Conservation (phyloP, 768 basidiomycete species). For the Pulveroboletus sp. region DNA sequence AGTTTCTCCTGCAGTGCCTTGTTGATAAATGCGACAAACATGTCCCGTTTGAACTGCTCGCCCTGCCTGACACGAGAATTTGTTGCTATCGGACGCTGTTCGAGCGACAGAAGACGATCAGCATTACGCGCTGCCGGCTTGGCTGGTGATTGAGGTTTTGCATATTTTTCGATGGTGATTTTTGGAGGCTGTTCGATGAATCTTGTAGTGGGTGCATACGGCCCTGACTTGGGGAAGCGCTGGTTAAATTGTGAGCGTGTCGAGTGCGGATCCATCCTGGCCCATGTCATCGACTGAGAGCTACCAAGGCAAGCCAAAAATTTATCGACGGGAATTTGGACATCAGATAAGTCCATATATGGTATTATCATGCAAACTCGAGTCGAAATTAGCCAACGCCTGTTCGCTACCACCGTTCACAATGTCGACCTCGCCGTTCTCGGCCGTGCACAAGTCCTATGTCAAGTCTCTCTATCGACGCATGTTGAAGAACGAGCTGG, state of each 20-base stretch:
- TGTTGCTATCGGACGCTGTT: slow-evolving; percentile 62
- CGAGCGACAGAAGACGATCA: slow-evolving; percentile 14
- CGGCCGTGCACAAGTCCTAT: slow-evolving; percentile 71
- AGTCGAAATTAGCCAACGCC: background rate
- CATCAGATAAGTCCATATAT: slow-evolving; percentile 7
- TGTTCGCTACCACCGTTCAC: slow-evolving; percentile 8
- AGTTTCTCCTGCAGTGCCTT: slow-evolving; percentile 74
- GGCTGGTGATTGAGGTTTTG: slow-evolving; percentile 35
- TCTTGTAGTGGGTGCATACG: slow-evolving; percentile 41
- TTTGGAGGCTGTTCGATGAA: slow-evolving; percentile 42
- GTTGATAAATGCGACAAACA: slow-evolving; percentile 79
- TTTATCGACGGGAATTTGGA: background rate
- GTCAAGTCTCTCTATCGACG: slow-evolving; percentile 92
- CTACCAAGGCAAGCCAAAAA: background rate
- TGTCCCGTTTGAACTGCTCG: slow-evolving; percentile 71
- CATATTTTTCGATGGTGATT: slow-evolving; percentile 40
- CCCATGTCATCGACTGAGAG: background rate
- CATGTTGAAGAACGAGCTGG: slow-evolving; percentile 76
- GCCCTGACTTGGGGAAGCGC: slow-evolving; percentile 64
- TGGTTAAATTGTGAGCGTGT: slow-evolving; percentile 71
- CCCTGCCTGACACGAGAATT: slow-evolving; percentile 76
- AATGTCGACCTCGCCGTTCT: slow-evolving; percentile 62
- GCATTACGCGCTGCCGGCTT: slow-evolving; percentile 16
- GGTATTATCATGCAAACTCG: slow-evolving; percentile 14
- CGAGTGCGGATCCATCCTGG: slow-evolving; percentile 73